Evolutionary conservation across 257 asterid genomes (phyloP), one percentile per base, ranked within the genome.

Genomic region (Rhazya stricta): DNA sequence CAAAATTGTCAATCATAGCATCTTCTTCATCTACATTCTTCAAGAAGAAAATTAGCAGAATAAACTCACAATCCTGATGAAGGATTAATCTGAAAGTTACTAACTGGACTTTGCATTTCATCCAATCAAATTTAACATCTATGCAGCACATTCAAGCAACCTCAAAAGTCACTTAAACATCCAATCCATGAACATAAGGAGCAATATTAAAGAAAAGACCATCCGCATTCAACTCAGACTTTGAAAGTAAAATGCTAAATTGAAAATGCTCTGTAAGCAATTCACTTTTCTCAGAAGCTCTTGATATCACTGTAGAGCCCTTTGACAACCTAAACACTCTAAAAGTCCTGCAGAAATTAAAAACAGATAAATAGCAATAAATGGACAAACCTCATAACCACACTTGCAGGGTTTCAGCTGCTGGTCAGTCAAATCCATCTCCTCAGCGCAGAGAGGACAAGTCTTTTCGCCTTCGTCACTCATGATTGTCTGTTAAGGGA

Each of bases 361-460:
- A 43, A 57, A 25, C 41, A 29, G 54, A 61, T 63, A 23, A 48
- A 70, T 79, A 45, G 43, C 9, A 25, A 60, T 53, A 66, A 12
- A 54, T 56, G 42, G 39, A 41, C 66, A 72, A 76, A 94, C 99
- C 89, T 94, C 92, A 80, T 94, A 94, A 78, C 99, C 99, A 65
- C 97, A 94, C 83, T 92, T 92, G 97, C 99, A 92, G 61, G 99
- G 97, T 85, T 85, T 94, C 91, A 94, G 85, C 84, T 94, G 99
- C 88, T 90, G 97, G 83, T 94, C 99, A 71, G 99, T 94, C 83
- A 90, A 80, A 85, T 94, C 99, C 99, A 94, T 94, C 89, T 90
- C 99, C 91, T 94, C 97, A 0, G 99, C 95, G 73, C 97, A 94
- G 79, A 94, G 97, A 86, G 98, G 98, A 82, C 98, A 94, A 74